Conservation (phyloP, 495 filamentous ascomycete species). For the Neurospora sp. region DNA sequence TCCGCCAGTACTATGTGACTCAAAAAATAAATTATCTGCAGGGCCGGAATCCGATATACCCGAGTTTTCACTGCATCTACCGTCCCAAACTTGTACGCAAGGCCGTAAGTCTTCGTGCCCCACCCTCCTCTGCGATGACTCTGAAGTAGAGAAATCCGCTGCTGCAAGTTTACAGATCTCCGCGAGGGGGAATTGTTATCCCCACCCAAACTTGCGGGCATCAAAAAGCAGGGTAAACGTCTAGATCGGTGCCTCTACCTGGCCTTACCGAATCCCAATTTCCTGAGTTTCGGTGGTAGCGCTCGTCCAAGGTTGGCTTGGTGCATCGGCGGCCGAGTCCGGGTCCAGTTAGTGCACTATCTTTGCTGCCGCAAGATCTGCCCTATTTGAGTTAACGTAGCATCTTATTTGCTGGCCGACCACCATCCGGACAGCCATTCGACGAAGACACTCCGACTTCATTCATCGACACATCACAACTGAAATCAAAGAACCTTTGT, state of each 20-base stretch:
- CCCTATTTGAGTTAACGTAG: not conserved
- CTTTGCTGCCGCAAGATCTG: not conserved
- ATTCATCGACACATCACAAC: not conserved
- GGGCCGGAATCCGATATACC: not conserved
- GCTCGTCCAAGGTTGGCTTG: not conserved
- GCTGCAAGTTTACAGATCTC: not conserved
- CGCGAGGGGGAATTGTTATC: not conserved
- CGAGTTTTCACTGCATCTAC: not conserved
- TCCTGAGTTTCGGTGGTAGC: not conserved
- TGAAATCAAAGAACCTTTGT: too few relatives aligned
- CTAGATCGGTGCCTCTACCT: not conserved
- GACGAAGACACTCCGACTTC: not conserved
- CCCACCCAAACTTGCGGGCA: not conserved
- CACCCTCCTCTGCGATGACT: not conserved
- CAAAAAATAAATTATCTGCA: not conserved
- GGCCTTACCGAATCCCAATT: not conserved
- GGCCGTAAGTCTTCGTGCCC: too few relatives aligned
- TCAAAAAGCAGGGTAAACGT: not conserved
- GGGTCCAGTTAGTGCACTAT: not conserved
- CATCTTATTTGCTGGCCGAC: not conserved
- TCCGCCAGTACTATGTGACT: not conserved
- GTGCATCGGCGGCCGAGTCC: not conserved
- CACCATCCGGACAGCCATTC: not conserved
- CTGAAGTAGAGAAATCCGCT: not conserved
- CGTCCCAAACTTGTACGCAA: too few relatives aligned